Evolutionary conservation across 768 basidiomycete genomes (phyloP).

Genomic region (Pleurotus djamor): DNA sequence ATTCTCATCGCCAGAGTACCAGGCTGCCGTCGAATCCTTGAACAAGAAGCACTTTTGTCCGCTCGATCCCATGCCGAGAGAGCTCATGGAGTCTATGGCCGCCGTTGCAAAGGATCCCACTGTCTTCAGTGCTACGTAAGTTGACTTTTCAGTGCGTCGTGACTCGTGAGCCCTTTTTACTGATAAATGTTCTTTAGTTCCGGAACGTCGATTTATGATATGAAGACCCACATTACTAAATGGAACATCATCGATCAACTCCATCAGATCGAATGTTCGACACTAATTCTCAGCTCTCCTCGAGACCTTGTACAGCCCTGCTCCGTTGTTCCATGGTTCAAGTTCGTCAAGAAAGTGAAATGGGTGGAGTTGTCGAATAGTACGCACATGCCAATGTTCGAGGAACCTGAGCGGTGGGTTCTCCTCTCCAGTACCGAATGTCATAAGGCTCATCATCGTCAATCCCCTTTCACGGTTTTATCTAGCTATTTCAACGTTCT

Average conservation of each 20-base stretch:
- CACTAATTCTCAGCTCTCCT: constrained; percentile 19
- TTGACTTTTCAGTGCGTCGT: no score
- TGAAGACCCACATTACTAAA: constrained; percentile 17
- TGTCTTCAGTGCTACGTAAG: constrained; percentile 29
- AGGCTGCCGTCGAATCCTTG: constrained; percentile 23
- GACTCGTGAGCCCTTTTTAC: no score
- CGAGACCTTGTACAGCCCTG: constrained; percentile 19
- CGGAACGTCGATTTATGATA: constrained; percentile 30
- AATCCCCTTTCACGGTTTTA: no score
- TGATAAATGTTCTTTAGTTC: constrained; percentile 21
- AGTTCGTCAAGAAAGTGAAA: constrained; percentile 26
- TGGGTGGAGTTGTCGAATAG: constrained; percentile 32
- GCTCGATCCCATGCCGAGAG: constrained; percentile 28
- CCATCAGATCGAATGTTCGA: constrained; percentile 16
- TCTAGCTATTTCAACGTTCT: no score
- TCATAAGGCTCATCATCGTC: no score
- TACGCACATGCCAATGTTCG: constrained; percentile 17
- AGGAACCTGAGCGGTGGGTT: constrained; percentile 18
- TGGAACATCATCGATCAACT: constrained; percentile 19
- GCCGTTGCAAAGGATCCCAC: constrained; percentile 24
- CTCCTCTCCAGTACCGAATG: no score
- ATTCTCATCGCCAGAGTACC: constrained; percentile 24
- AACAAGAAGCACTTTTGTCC: constrained; percentile 31
- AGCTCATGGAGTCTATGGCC: constrained; percentile 21
- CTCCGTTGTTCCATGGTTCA: constrained; percentile 16